Conservation (phyloP, 2,329 filamentous ascomycete species). For the Venturia carpophila region DNA sequence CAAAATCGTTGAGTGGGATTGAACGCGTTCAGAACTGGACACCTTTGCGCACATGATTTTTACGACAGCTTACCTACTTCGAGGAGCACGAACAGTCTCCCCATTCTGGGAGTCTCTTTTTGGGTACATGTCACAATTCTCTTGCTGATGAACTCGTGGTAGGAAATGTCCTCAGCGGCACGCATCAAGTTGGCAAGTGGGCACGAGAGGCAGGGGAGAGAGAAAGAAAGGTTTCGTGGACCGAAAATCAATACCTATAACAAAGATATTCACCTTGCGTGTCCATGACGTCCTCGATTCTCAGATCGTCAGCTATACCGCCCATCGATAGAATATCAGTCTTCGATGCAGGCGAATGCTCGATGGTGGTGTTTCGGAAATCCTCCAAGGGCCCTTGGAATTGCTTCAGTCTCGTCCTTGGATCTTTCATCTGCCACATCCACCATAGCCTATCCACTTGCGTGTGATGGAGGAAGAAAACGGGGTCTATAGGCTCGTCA, state of each 20-base stretch:
- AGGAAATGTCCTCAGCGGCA: no score
- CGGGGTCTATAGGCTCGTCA: conserved; percentile 23
- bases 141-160: no score
- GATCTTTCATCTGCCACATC: conserved; percentile 24
- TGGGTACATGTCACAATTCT: no score
- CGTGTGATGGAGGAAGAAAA: conserved; percentile 29
- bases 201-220: no score
- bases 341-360: not conserved
- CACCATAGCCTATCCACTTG: conserved; percentile 29
- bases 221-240: no score
- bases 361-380: not conserved
- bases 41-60: no score
- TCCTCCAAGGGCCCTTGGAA: not conserved
- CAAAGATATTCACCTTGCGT: conserved; percentile 1
- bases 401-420: not conserved
- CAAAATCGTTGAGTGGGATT: no score
- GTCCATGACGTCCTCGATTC: not conserved
- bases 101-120: no score
- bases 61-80: no score
- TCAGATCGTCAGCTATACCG: not conserved
- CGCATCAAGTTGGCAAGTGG: no score
- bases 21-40: no score
- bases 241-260: not conserved
- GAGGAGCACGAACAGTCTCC: no score
- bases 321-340: not conserved